Conservation (phyloP, 495 filamentous ascomycete species). For the Tuber microsphaerosporum region DNA sequence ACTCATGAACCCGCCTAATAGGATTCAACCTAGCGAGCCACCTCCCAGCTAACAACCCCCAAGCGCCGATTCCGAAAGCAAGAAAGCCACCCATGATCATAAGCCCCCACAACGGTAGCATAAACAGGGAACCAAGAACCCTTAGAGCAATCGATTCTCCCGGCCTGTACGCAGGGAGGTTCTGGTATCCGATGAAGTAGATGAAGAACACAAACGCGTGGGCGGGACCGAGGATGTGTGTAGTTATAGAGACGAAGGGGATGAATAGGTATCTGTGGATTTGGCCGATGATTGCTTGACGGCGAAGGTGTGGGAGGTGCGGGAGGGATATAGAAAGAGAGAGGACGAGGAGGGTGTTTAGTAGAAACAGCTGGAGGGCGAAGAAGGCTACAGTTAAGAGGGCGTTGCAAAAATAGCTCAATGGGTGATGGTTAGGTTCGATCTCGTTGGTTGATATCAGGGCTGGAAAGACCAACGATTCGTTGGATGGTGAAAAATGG, state of each 20-base stretch:
- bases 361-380: slow-evolving; percentile 37
- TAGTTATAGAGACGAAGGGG: slow-evolving; percentile 29
- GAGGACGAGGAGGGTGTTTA: slow-evolving; percentile 36
- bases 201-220: slow-evolving; percentile 31
- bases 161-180: slow-evolving; percentile 34
- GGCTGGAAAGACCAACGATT: slow-evolving; percentile 31
- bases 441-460: slow-evolving; percentile 34
- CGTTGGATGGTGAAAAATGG: slow-evolving; percentile 22
- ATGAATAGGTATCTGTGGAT: slow-evolving; percentile 27
- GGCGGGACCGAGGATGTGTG: slow-evolving; percentile 26
- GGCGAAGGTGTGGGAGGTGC: slow-evolving; percentile 35
- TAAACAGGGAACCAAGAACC: slow-evolving; percentile 34
- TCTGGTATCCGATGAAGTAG: slow-evolving; percentile 35
- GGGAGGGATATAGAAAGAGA: slow-evolving; percentile 35
- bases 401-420: slow-evolving; percentile 23
- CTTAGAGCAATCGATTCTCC: slow-evolving; percentile 29
- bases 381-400: slow-evolving; percentile 25
- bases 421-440: slow-evolving; percentile 28
- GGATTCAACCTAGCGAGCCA: slow-evolving; percentile 35
- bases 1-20: slow-evolving; percentile 33
- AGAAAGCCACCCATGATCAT: slow-evolving; percentile 38
- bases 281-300: slow-evolving; percentile 35
- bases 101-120: slow-evolving; percentile 36
- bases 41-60: slow-evolving; percentile 35
- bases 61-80: slow-evolving; percentile 36